Evolutionary conservation across 2,329 filamentous ascomycete genomes (phyloP).

Genomic region (Incumbomyces delicatus): DNA sequence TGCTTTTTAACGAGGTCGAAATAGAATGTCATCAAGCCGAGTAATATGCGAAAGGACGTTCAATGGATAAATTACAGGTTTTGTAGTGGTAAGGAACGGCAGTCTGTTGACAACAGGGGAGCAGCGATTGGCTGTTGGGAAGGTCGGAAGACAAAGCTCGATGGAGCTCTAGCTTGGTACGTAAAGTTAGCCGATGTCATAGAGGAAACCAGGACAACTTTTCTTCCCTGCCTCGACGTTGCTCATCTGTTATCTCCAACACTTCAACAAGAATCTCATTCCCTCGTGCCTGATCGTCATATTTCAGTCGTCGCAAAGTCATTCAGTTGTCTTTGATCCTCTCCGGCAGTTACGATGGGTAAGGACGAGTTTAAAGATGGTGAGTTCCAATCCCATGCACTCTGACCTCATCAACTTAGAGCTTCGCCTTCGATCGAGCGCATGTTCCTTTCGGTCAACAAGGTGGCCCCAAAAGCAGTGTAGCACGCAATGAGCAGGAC

Average conservation of each 20-base stretch:
- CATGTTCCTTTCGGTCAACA: not conserved
- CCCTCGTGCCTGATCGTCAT: constrained; percentile 1
- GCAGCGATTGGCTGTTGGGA: constrained; percentile 3
- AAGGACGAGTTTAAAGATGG: constrained; percentile 21
- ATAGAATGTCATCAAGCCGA: not conserved
- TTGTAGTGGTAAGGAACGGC: not conserved
- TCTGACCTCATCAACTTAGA: constrained; percentile 2
- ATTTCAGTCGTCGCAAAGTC: constrained; percentile 5
- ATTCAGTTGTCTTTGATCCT: constrained; percentile 3
- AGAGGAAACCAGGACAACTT: constrained; percentile 3
- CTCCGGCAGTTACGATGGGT: constrained; percentile 16
- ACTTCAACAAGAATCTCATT: constrained; percentile 11
- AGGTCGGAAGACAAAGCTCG: constrained; percentile 1
- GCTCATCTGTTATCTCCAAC: not conserved
- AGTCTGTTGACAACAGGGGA: constrained; percentile 2
- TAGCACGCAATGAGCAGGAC: not conserved
- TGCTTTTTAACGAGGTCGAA: too few species aligned
- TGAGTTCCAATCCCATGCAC: constrained; percentile 10
- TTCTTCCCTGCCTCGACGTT: constrained; percentile 8
- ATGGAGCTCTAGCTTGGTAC: constrained; percentile 4
- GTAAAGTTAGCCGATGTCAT: constrained; percentile 6
- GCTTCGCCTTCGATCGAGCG: not conserved
- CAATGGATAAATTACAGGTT: constrained; percentile 4
- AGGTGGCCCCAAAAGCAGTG: not conserved
- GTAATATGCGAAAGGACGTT: not conserved